phyloP scores from a whole-genome alignment of 306 rosid genomes.

The Cajanus cajan region DNA sequence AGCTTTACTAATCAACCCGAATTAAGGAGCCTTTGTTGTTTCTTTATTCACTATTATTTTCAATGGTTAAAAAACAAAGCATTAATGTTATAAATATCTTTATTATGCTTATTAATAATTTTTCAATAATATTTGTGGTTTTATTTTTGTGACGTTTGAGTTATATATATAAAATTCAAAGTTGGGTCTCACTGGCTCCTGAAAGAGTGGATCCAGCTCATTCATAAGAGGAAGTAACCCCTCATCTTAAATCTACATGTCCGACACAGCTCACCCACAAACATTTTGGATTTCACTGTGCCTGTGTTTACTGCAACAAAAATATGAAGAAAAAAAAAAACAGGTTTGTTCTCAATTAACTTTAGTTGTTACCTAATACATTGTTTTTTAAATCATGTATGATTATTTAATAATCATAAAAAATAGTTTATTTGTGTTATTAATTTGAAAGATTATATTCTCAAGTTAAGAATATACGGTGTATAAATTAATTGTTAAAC shows the following conservation, averaged over 20 bases:
- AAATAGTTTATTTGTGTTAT: neutral
- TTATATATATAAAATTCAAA: constrained; percentile 31
- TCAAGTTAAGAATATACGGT: neutral
- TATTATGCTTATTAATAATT: neutral
- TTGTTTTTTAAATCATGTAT: neutral
- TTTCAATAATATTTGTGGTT: neutral
- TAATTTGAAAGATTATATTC: neutral
- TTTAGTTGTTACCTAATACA: neutral
- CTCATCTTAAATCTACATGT: constrained; percentile 17
- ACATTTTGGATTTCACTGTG: neutral
- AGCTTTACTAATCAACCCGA: constrained; percentile 3
- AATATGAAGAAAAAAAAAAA: no score
- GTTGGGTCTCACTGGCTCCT: constrained; percentile 51
- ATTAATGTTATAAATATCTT: neutral
- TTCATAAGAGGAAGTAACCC: constrained; percentile 44
- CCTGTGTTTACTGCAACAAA: neutral
- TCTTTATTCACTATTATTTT: neutral
- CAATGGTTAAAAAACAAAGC: neutral
- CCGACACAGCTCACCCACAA: constrained; percentile 4
- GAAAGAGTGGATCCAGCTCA: constrained; percentile 97
- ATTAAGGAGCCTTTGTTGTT: neutral
- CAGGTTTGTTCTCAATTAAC: neutral
- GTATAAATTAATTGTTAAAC: neutral
- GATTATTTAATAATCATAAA: neutral
- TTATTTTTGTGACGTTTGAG: constrained; percentile 12